phyloP scores from a whole-genome alignment of 768 basidiomycete genomes.

The Boletus subcaerulescens region DNA sequence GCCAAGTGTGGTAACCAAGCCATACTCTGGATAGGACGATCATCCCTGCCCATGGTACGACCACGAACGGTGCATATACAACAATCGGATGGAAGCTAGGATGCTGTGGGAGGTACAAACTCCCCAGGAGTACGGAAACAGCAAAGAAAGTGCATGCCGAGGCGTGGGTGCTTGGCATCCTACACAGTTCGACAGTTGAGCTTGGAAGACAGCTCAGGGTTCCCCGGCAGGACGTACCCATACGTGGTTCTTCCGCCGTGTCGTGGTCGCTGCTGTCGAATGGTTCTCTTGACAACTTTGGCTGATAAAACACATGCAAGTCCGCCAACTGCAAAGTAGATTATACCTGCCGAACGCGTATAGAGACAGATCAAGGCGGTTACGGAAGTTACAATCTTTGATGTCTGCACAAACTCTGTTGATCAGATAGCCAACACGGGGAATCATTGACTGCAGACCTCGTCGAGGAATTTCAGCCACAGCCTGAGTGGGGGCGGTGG shows the following conservation, averaged over 20 bases:
- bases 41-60: conserved; percentile 51
- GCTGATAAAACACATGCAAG: conserved; percentile 54
- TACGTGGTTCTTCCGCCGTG: conserved; percentile 52
- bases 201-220: neutral
- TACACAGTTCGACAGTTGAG: conserved; percentile 25
- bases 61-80: conserved; percentile 41
- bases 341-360: conserved; percentile 59
- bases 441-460: conserved; percentile 20
- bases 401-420: conserved; percentile 43
- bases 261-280: conserved; percentile 65
- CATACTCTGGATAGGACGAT: conserved; percentile 66
- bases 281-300: conserved; percentile 55
- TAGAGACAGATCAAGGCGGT: conserved; percentile 51
- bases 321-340: conserved; percentile 59
- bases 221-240: conserved; percentile 49
- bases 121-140: conserved; percentile 57
- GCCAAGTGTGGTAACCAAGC: conserved; percentile 75
- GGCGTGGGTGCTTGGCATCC: conserved; percentile 86
- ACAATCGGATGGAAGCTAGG: conserved; percentile 41
- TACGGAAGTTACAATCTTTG: conserved; percentile 50
- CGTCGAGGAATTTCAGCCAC: conserved; percentile 33
- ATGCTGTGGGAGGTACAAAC: conserved; percentile 57
- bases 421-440: conserved; percentile 2
- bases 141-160: conserved; percentile 65
- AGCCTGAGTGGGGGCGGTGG: conserved; percentile 11